phyloP scores from a whole-genome alignment of 1,284 basidiomycete genomes.

The Rhodotorula sp. region DNA sequence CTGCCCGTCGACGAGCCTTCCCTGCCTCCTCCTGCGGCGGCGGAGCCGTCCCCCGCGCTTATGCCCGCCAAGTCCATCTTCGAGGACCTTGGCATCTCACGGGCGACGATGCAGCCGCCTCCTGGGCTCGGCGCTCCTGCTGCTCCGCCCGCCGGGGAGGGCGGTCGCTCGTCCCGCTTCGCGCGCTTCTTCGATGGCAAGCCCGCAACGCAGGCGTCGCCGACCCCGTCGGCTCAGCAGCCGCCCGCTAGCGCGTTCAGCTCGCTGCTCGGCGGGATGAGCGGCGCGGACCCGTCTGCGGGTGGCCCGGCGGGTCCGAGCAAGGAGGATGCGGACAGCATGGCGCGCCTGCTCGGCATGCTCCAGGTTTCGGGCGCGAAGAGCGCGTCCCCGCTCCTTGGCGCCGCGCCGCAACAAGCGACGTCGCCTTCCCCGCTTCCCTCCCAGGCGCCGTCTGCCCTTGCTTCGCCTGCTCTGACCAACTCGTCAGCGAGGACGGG shows the following conservation, averaged over 20 bases:
- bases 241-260: slow-evolving; percentile 24
- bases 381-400: background rate
- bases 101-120: slow-evolving; percentile 6
- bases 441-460: background rate
- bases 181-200: slow-evolving; percentile 42
- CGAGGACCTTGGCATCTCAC: slow-evolving; percentile 33
- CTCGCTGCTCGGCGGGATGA: slow-evolving; percentile 23
- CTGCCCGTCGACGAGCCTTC: slow-evolving; percentile 4
- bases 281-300: background rate
- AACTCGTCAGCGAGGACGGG: background rate
- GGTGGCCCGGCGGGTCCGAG: slow-evolving; percentile 6
- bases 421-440: slow-evolving; percentile 3
- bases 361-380: slow-evolving; percentile 33
- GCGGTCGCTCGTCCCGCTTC: slow-evolving; percentile 33
- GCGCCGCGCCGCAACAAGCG: background rate
- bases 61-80: slow-evolving; percentile 26
- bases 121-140: background rate
- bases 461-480: background rate
- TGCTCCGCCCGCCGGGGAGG: background rate
- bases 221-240: background rate
- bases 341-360: slow-evolving; percentile 40
- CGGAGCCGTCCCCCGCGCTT: background rate
- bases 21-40: background rate
- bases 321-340: slow-evolving; percentile 39
- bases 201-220: slow-evolving; percentile 18